These are phyloP conservation scores for Aspergillus brasiliensis DNA, from an alignment of 2,329 filamentous ascomycete species.

Conservation along the genomic window DNA sequence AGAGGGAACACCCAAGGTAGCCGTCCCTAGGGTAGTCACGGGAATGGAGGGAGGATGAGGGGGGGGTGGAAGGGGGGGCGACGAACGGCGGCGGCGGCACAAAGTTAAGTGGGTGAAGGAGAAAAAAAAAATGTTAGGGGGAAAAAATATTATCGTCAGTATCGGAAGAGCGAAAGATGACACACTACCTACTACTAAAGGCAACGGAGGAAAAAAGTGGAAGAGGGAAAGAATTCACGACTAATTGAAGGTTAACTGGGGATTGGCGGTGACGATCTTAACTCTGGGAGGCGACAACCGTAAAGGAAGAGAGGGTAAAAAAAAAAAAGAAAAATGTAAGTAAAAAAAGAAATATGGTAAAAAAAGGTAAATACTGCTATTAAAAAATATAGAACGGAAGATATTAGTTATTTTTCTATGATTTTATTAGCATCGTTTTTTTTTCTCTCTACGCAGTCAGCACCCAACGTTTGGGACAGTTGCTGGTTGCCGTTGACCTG, in stretches of 20 bases:
- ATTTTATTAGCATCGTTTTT: background rate
- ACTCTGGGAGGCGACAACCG: slow-evolving; percentile 26
- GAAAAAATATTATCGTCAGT: slow-evolving; percentile 11
- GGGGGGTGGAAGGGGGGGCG: slow-evolving; percentile 16
- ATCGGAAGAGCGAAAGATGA: slow-evolving; percentile 12
- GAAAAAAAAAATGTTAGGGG: slow-evolving; percentile 14
- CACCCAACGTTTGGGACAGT: slow-evolving; percentile 21
- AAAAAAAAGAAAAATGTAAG: slow-evolving; percentile 14
- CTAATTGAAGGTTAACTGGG: slow-evolving; percentile 19
- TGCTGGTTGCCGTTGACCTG: slow-evolving; percentile 23
- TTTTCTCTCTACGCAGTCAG: slow-evolving; percentile 11
- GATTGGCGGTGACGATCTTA: slow-evolving; percentile 27
- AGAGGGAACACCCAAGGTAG: slow-evolving; percentile 23
- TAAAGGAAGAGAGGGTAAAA: slow-evolving; percentile 7
- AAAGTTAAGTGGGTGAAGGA: slow-evolving; percentile 20
- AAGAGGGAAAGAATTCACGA: slow-evolving; percentile 18
- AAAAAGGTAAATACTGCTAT: background rate
- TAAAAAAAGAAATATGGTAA: slow-evolving; percentile 12
- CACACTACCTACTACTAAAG: slow-evolving; percentile 9
- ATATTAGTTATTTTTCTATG: slow-evolving; percentile 12
- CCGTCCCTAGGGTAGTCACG: slow-evolving; percentile 20
- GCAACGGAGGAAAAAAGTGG: slow-evolving; percentile 10
- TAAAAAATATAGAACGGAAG: background rate
- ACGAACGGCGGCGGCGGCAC: slow-evolving; percentile 22
- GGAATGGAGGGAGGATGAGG: slow-evolving; percentile 25